Base-by-base conservation (phyloP, 2,329 filamentous ascomycete genomes). In the Periconia digitata region DNA sequence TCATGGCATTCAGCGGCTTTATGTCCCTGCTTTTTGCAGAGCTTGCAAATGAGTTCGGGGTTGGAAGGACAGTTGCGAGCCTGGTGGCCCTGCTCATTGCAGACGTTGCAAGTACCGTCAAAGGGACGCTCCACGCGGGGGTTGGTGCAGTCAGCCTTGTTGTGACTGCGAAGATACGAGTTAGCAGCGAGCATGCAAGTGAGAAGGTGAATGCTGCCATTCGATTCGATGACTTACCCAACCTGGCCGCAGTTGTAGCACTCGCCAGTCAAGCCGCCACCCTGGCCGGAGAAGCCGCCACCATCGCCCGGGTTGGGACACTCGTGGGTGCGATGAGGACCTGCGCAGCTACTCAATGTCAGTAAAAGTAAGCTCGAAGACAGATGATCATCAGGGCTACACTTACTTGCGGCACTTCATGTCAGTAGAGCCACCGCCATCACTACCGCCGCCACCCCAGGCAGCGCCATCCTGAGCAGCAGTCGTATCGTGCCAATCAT, bases 51-150 rank as follows among this genome's bases (percentile, higher is more conserved):
- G 44, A 51, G 59, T 72, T 32, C 27, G 27, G 84, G 74, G 6
- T 81, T 81, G 1, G 78, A 70, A 1, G 85, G 85, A 55, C 87
- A 91, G 43, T 87, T 83, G 17, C 79, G 77, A 43, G 79, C 73
- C 59, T 82, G 73, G 53, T 85, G 82, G 17, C 82, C 82, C 27
- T 74, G 64, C 49, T 77, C 59, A 15, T 75, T 70, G 56, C 82
- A 85, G 66, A 80, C 74, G 53, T 80, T 81, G 72, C 86, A 90
- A 8, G 73, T 79, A 3, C 84, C 82, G 40, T 74, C 76, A 63
- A 81, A 81, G 12, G 72, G 63, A 44, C 74, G 74, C 47, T 77
- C 73, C 44, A 81, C 78, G 21, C 70, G 72, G 15, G 79, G 77
- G 46, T 85, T 83, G 16, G 81, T 59, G 59, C 85, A 87, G 7